Conservation (phyloP, 305 asterid genomes). For the Salvia sclarea region DNA sequence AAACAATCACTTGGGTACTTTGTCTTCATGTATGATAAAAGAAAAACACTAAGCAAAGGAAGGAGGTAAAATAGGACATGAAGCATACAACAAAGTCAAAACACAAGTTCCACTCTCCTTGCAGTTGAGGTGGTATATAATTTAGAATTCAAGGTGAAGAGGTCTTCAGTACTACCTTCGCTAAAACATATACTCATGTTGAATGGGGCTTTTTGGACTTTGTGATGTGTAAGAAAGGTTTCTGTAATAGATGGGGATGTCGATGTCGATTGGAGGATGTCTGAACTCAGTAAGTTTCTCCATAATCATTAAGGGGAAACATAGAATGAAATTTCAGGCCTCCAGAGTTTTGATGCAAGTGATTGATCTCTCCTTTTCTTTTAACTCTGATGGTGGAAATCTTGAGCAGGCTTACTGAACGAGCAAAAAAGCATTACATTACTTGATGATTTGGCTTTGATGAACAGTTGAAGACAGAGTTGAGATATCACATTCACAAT, state of each 20-base stretch:
- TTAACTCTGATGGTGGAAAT: neutral
- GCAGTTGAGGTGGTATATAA: neutral
- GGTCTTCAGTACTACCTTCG: neutral
- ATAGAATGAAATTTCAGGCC: neutral
- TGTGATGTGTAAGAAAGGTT: neutral
- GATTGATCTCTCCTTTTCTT: neutral
- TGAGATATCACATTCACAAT: neutral
- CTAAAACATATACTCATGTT: neutral
- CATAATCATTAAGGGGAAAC: neutral
- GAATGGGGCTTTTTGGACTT: neutral
- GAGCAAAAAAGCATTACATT: neutral
- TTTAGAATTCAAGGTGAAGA: neutral
- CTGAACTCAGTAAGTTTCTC: neutral
- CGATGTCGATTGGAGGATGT: neutral
- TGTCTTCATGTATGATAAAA: neutral
- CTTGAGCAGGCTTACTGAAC: neutral
- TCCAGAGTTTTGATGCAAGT: neutral
- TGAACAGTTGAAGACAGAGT: neutral
- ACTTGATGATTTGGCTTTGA: neutral
- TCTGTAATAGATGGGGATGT: neutral
- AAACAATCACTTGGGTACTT: neutral
- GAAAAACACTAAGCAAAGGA: neutral
- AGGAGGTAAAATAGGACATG: neutral
- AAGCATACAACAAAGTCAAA: neutral
- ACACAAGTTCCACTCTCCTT: conserved; percentile 3